A percentile compares a stretch with the other conserved stretches of the same genome.
Conservation (phyloP, 2,329 filamentous ascomycete species). For the Fusarium begoniae region DNA sequence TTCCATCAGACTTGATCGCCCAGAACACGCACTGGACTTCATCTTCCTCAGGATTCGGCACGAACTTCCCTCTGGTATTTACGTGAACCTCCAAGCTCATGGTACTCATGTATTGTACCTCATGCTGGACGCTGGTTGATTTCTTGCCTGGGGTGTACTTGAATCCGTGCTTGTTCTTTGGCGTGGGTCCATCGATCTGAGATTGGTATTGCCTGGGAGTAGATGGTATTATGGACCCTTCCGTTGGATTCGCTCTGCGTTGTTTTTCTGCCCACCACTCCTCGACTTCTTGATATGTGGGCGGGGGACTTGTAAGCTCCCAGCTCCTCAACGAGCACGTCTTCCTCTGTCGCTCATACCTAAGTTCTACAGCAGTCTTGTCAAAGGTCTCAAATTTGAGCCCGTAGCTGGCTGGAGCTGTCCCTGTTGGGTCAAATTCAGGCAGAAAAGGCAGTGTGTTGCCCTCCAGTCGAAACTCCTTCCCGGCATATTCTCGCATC, state of each 20-base stretch:
- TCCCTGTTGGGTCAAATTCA: conserved; percentile 73
- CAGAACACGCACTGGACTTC: conserved; percentile 91
- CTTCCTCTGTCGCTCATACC: conserved; percentile 57
- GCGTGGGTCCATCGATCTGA: conserved; percentile 90
- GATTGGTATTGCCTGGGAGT: conserved; percentile 64
- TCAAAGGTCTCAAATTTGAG: conserved; percentile 60
- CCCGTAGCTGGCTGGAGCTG: conserved; percentile 64
- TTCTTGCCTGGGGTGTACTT: conserved; percentile 83
- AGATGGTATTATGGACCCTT: conserved; percentile 30
- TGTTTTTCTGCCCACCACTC: conserved; percentile 67
- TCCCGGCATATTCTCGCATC: conserved; percentile 84
- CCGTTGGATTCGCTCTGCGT: background rate
- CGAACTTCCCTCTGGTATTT: conserved; percentile 81
- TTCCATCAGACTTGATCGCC: conserved; percentile 82
- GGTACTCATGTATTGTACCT: conserved; percentile 93
- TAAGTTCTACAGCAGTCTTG: conserved; percentile 58
- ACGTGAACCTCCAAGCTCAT: conserved; percentile 95
- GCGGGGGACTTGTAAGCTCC: conserved; percentile 79
- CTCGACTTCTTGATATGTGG: conserved; percentile 73
- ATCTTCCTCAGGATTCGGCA: conserved; percentile 91
- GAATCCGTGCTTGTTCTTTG: conserved; percentile 81
- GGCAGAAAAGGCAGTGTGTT: conserved; percentile 82
- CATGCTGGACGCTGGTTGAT: conserved; percentile 80
- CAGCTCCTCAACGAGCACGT: conserved; percentile 70
- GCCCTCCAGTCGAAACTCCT: conserved; percentile 82